Evolutionary conservation across 2,329 filamentous ascomycete genomes (phyloP), one percentile per base, ranked within the genome.

Genomic region (Fusarium scirpi): DNA sequence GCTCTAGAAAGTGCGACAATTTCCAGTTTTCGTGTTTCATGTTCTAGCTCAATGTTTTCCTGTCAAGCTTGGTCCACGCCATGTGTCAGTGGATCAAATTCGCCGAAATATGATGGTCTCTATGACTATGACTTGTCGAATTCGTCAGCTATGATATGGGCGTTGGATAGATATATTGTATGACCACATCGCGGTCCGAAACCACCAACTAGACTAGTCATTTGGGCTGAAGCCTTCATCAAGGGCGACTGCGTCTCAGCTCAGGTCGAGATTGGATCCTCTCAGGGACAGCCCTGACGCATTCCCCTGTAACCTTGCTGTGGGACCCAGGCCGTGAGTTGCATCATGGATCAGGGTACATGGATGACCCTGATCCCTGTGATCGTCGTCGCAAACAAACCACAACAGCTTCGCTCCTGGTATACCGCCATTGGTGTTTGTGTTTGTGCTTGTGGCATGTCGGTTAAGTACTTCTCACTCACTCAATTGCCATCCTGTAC

Each of bases 301-400:
- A 22, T 34, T 20, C 38, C 72, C 68, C 62, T 74, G 61, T 43
- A 38, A 64, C 18, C 34, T 38, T 29, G 22, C 4, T 56, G 72
- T 70, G 63, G 71, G 47, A 53, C 72, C 72, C 20, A 41, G 27
- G 49, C 48, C 61, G 46, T 61, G 58, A 56, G 70, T 56, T 69
- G 32, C 53, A 71, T 69, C 68, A 61, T 69, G 64, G 64, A 57
- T 47, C 47, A 66, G n/a, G 47, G 54, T 27, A 48, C 61, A 61
- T 59, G 63, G 55, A 30, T 49, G 25, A 45, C 30, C 58, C 48
- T 47, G 27, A 58, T 69, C 64, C 54, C 58, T 65, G 64, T 49
- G 62, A 68, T 58, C 55, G 44, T 58, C 46, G 44, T 54, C 47
- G 58, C 57, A 67, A 67, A 67, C 70, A 58, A 56, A 48, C 53